Percentiles rank a stretch among this genome's conserved stretches.
phyloP scores from a whole-genome alignment of 768 basidiomycete species.

The Lactarius hengduanensis region DNA sequence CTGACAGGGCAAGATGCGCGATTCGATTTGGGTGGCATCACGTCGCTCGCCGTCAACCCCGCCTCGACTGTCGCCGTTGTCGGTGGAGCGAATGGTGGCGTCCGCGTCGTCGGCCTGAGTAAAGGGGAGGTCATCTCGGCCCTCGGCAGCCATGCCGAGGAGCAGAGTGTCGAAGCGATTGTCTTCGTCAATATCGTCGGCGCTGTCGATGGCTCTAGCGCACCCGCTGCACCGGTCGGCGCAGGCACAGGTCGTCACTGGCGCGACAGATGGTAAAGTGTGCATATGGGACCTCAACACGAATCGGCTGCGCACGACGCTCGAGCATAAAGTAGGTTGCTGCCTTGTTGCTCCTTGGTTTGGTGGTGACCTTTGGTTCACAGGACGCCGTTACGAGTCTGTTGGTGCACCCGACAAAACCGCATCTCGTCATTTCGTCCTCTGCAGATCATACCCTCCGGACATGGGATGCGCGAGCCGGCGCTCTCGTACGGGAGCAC shows the following conservation, averaged over 20 bases:
- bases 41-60: slow-evolving; percentile 79
- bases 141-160: slow-evolving; percentile 80
- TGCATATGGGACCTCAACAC: slow-evolving; percentile 94
- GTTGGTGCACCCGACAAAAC: slow-evolving; percentile 65
- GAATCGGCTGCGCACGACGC: slow-evolving; percentile 76
- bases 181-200: slow-evolving; percentile 76
- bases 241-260: slow-evolving; percentile 75
- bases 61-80: slow-evolving; percentile 89
- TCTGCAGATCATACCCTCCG: slow-evolving; percentile 85
- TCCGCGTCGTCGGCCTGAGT: slow-evolving; percentile 82
- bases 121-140: slow-evolving; percentile 81
- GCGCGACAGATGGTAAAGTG: slow-evolving; percentile 90
- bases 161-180: slow-evolving; percentile 85
- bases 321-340: slow-evolving; percentile 72
- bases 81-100: slow-evolving; percentile 81
- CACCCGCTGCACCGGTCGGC: slow-evolving; percentile 47
- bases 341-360: not conserved
- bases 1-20: slow-evolving; percentile 66
- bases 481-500: slow-evolving; percentile 72
- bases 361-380: slow-evolving; percentile 4
- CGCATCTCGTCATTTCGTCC: slow-evolving; percentile 77
- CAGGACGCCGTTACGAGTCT: slow-evolving; percentile 89
- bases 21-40: slow-evolving; percentile 82
- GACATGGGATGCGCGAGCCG: slow-evolving; percentile 93
- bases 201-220: slow-evolving; percentile 50